Conservation (phyloP, 305 asterid species). For the Rubia balearica region DNA sequence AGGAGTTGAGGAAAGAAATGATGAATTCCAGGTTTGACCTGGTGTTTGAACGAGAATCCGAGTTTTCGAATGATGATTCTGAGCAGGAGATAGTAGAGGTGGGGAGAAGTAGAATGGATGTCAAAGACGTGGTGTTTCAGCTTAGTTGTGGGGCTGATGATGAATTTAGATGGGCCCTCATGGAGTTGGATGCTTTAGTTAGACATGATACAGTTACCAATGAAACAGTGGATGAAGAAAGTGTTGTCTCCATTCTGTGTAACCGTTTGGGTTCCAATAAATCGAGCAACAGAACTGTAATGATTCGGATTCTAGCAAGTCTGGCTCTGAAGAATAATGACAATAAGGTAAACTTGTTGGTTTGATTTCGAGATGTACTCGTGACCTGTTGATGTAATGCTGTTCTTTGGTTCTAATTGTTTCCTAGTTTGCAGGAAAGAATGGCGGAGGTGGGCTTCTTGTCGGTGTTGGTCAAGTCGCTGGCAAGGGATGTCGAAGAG, state of each 20-base stretch:
- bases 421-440: conserved; percentile 56
- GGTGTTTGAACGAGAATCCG: conserved; percentile 34
- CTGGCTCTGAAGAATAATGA: conserved; percentile 30
- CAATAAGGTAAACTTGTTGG: conserved; percentile 44
- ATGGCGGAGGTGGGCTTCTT: conserved; percentile 52
- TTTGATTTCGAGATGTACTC: background rate
- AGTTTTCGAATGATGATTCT: conserved; percentile 24
- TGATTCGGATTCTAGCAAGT: conserved; percentile 41
- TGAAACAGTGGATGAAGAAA: conserved; percentile 42
- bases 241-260: conserved; percentile 34
- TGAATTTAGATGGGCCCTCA: conserved; percentile 38
- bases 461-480: conserved; percentile 50
- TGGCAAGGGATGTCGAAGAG: conserved; percentile 54
- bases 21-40: conserved; percentile 51
- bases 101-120: conserved; percentile 25
- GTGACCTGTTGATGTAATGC: no score
- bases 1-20: conserved; percentile 55
- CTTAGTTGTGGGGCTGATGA: conserved; percentile 48
- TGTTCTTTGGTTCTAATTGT: conserved; percentile 20
- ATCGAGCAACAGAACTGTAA: conserved; percentile 38
- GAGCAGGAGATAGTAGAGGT: conserved; percentile 25
- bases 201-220: conserved; percentile 34
- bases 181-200: conserved; percentile 35
- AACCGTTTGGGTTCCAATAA: conserved; percentile 36
- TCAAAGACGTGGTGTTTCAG: conserved; percentile 45